These are phyloP conservation scores for Trametopsis cervina DNA, from an alignment of 768 basidiomycete species.

Conservation along the genomic window DNA sequence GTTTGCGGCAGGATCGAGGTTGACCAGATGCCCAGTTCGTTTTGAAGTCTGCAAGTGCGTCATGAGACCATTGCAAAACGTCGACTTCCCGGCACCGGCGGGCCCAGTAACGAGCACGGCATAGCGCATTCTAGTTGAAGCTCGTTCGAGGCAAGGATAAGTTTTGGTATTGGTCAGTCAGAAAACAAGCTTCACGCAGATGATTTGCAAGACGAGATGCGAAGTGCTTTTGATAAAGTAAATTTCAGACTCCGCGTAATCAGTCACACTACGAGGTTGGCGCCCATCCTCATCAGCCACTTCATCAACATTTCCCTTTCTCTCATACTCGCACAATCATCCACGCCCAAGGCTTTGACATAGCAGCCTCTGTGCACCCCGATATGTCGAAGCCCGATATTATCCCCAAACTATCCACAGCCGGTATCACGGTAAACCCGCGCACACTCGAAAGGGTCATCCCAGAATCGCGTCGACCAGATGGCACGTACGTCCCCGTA, in stretches of 20 bases:
- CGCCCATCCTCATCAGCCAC: not conserved
- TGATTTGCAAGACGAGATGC: not conserved
- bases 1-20: conserved; percentile 92
- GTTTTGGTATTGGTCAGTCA: not conserved
- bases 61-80: conserved; percentile 82
- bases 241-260: conserved; percentile 1
- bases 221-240: not conserved
- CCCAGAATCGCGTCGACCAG: conserved; percentile 72
- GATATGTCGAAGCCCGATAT: conserved; percentile 73
- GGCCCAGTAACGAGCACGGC: conserved; percentile 91
- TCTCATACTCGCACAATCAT: not conserved
- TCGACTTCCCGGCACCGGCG: conserved; percentile 96
- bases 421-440: conserved; percentile 85
- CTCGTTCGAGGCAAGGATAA: not conserved
- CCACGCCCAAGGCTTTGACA: too few species aligned
- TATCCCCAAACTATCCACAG: conserved; percentile 56
- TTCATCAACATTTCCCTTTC: not conserved
- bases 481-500: conserved; percentile 67
- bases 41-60: conserved; percentile 82
- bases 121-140: conserved; percentile 75
- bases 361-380: not conserved
- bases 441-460: conserved; percentile 83
- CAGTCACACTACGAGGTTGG: not conserved
- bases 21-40: conserved; percentile 87
- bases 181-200: not conserved